phyloP scores from a whole-genome alignment of 2,329 filamentous ascomycete genomes.

The Alternaria postmessia region DNA sequence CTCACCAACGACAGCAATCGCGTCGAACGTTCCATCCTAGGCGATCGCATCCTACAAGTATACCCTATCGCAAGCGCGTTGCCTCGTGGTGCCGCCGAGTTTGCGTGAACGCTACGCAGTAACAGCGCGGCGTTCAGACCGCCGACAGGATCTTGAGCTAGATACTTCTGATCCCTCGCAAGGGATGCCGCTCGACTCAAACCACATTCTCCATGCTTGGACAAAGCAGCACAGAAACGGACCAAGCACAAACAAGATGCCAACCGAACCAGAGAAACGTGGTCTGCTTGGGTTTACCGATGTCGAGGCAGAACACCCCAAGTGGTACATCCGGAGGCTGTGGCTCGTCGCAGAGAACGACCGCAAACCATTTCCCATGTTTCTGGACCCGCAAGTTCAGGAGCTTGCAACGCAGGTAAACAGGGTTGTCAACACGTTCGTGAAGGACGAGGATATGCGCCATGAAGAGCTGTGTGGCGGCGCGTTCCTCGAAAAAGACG shows the following conservation, averaged over 20 bases:
- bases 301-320: background rate
- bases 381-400: background rate
- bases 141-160: background rate
- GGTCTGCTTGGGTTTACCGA: background rate
- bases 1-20: background rate
- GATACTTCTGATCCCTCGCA: background rate
- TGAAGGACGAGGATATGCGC: slow-evolving; percentile 2
- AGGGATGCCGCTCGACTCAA: background rate
- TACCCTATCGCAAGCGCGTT: background rate
- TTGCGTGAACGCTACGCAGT: background rate
- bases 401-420: background rate
- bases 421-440: background rate
- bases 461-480: background rate
- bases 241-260: background rate
- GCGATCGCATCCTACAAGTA: background rate
- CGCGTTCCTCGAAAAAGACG: slow-evolving; percentile 5
- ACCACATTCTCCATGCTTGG: background rate
- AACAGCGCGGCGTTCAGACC: background rate
- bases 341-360: background rate
- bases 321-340: background rate
- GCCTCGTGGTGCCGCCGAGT: background rate
- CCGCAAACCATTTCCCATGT: background rate
- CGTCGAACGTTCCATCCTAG: background rate
- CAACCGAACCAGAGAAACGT: background rate
- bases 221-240: background rate